These are phyloP conservation scores for Claviceps pazoutovae DNA, from an alignment of 2,329 filamentous ascomycete species.

Conservation along the genomic window DNA sequence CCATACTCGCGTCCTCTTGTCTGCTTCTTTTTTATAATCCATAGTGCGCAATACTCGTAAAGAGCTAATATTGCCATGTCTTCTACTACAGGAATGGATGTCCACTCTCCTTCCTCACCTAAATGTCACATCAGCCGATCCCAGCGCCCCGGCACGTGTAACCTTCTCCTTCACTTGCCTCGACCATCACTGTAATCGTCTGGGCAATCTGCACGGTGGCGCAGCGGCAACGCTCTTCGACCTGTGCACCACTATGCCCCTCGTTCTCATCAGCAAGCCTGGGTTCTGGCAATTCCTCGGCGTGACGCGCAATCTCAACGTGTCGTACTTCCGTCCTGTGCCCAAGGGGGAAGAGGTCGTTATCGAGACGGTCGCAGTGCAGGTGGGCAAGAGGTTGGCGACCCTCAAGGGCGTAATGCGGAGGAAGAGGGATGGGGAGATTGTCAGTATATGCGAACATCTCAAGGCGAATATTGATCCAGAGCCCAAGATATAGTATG, in stretches of 20 bases:
- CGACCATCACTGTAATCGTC: conserved; percentile 36
- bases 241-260: conserved; percentile 43
- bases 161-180: conserved; percentile 37
- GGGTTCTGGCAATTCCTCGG: conserved; percentile 50
- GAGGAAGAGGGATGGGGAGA: conserved; percentile 33
- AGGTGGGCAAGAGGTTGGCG: conserved; percentile 40
- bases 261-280: conserved; percentile 40
- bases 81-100: conserved; percentile 30
- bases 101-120: conserved; percentile 26
- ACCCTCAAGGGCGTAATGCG: conserved; percentile 41
- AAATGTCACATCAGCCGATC: conserved; percentile 23
- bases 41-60: no score
- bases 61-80: no score
- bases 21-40: neutral
- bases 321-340: conserved; percentile 53
- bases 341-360: conserved; percentile 35
- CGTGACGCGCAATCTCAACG: conserved; percentile 50
- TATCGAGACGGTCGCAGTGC: conserved; percentile 43
- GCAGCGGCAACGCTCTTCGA: conserved; percentile 56
- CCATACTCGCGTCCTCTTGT: neutral
- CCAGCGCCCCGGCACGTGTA: conserved; percentile 21
- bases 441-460: conserved; percentile 48
- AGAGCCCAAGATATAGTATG: conserved; percentile 15
- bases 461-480: conserved; percentile 49
- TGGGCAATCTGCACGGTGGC: conserved; percentile 45